Percentiles rank a stretch among this genome's conserved stretches.
phyloP scores from a whole-genome alignment of 176 grass and related monocot genomes.

The Coix lacrymajobi region DNA sequence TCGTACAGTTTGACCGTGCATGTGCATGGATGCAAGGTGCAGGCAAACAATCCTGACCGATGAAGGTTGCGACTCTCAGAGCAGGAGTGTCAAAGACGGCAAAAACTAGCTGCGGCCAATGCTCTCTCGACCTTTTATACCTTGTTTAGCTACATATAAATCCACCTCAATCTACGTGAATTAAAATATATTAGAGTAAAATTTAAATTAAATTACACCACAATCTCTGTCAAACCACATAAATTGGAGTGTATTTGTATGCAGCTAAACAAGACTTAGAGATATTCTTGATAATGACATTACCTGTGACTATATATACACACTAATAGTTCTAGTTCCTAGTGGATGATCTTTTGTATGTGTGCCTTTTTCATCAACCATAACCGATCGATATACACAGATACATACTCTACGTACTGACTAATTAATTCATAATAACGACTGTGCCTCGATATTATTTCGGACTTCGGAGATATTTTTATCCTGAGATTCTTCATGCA shows the following conservation, averaged over 20 bases:
- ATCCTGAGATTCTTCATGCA: neutral
- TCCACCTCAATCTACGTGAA: no score
- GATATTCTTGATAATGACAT: constrained; percentile 4
- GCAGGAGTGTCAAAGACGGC: neutral
- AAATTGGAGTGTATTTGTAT: no score
- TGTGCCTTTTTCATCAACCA: neutral
- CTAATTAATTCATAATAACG: no score
- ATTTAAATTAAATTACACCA: no score
- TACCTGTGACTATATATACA: neutral
- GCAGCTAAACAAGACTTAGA: no score
- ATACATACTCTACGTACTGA: neutral
- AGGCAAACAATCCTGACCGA: neutral
- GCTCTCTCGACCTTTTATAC: neutral
- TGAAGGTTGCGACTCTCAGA: constrained; percentile 11
- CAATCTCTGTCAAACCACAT: no score
- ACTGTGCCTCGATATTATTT: neutral
- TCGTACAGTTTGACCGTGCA: neutral
- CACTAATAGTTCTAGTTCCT: no score
- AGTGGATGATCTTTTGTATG: neutral
- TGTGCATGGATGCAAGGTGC: no score
- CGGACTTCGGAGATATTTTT: neutral
- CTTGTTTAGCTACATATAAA: no score
- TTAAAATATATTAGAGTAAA: no score
- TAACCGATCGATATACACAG: neutral
- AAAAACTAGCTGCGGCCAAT: neutral